Conservation (phyloP, 2,329 filamentous ascomycete genomes). For the Gnomoniopsis sp. region DNA sequence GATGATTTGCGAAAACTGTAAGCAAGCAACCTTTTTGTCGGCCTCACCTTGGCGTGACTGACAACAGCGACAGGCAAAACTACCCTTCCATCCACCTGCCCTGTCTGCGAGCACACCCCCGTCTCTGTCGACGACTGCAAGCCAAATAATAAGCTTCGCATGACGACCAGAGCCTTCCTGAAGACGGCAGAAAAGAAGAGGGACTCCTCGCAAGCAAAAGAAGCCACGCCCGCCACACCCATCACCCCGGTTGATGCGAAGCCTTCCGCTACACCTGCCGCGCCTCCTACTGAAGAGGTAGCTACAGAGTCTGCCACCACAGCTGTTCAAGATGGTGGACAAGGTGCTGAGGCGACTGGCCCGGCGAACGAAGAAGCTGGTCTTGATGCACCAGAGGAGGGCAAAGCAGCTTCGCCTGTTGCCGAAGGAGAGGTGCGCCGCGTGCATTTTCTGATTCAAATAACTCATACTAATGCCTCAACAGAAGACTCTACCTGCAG, state of each 20-base stretch:
- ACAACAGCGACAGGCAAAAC: slow-evolving; percentile 62
- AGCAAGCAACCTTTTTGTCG: neutral
- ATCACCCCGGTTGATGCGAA: slow-evolving; percentile 39
- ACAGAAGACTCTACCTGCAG: neutral
- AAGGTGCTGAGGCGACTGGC: slow-evolving; percentile 1
- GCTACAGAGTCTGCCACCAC: neutral
- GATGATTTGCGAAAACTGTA: slow-evolving; percentile 88
- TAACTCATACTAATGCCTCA: neutral
- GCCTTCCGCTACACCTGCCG: slow-evolving; percentile 27
- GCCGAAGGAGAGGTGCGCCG: slow-evolving; percentile 15
- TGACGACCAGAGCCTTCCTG: slow-evolving; percentile 86
- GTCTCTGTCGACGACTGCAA: slow-evolving; percentile 84
- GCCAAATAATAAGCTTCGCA: slow-evolving; percentile 84
- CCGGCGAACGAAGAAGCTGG: slow-evolving; percentile 8
- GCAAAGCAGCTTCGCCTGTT: slow-evolving; percentile 7
- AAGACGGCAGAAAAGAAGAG: slow-evolving; percentile 89
- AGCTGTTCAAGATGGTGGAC: neutral
- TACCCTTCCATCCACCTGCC: slow-evolving; percentile 74
- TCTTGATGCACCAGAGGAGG: neutral
- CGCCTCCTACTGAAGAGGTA: slow-evolving; percentile 10
- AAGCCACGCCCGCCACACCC: slow-evolving; percentile 38
- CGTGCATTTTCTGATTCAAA: no score
- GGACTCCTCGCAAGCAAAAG: slow-evolving; percentile 58
- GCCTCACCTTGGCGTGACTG: slow-evolving; percentile 4
- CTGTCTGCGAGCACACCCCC: slow-evolving; percentile 89